A percentile compares a stretch with the other conserved stretches of the same genome.
These are phyloP conservation scores for Candida ponderosae DNA, from an alignment of 805 yeast genomes.

Conservation along the genomic window DNA sequence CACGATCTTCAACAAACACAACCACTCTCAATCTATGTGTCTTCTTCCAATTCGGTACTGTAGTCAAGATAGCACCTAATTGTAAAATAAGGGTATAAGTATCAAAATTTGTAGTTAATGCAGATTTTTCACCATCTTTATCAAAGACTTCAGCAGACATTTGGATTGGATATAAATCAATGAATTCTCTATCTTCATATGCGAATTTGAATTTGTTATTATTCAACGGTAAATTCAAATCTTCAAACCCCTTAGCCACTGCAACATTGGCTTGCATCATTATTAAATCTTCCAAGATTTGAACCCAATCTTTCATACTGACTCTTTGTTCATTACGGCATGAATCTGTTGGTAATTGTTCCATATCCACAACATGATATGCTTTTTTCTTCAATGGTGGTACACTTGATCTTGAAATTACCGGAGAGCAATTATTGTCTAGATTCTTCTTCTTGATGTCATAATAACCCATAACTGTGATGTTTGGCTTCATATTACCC, in stretches of 20 bases:
- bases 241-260: slow-evolving; percentile 80
- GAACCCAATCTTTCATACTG: slow-evolving; percentile 80
- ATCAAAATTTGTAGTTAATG: slow-evolving; percentile 85
- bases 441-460: slow-evolving; percentile 37
- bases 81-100: slow-evolving; percentile 92
- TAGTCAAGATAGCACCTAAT: slow-evolving; percentile 83
- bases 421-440: background rate
- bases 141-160: slow-evolving; percentile 81
- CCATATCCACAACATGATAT: slow-evolving; percentile 24
- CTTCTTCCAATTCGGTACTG: slow-evolving; percentile 89
- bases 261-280: slow-evolving; percentile 89
- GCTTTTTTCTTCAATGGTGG: slow-evolving; percentile 2
- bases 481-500: slow-evolving; percentile 98
- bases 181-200: slow-evolving; percentile 37
- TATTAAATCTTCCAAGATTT: slow-evolving; percentile 81
- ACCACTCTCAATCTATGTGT: slow-evolving; percentile 73
- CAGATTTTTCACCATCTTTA: slow-evolving; percentile 54
- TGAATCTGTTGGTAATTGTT: slow-evolving; percentile 66
- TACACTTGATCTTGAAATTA: slow-evolving; percentile 4
- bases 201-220: slow-evolving; percentile 22
- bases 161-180: slow-evolving; percentile 93
- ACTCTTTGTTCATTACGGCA: slow-evolving; percentile 67
- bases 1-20: slow-evolving; percentile 75
- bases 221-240: slow-evolving; percentile 53
- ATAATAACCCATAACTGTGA: slow-evolving; percentile 85